Evolutionary conservation across 176 grass and related monocot genomes (phyloP), one percentile per base, ranked within the genome.

Genomic region (Aegilops bicornis): DNA sequence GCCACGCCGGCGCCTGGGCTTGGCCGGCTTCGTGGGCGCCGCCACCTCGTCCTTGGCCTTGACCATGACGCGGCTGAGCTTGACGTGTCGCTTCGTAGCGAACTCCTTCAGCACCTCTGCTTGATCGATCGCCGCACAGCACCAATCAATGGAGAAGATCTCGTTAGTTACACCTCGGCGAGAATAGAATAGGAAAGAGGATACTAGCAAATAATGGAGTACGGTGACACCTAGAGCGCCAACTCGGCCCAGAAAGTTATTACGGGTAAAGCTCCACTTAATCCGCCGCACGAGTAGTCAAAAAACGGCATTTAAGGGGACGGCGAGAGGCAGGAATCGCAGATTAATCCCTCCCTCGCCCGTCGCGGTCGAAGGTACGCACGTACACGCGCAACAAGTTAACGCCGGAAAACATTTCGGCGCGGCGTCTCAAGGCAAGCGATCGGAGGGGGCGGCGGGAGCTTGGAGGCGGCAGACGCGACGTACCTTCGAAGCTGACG

Each of bases 401-500:
- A 1, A 42, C 58, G 40, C 69, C 19, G 20, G 39, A 9, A 20
- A 35, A 27, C 25, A 71, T 89, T 35, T 47, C 17, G 71, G n/a
- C 11, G 66, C 80, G 58, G 64, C 42, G 54, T 54, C 50, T 19
- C 77, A 45, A 40, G 11, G 43, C 29, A 29, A 30, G 23, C 36
- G 56, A 40, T 7, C 8, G 62, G 8, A n/a, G 3, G 78, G 20
- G 37, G 69, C 24, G 13, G 58, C 58, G 8, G 11, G 4, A 25
- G 20, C 22, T 15, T 23, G 40, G 30, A 1, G 23, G 12, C 0
- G 7, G 2, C 3, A 10, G 20, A 19, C 14, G 56, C 4, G 31
- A 32, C 71, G 37, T 79, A 98, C 97, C 93, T 96, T 98, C 92
- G 85, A 98, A 98, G 92, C 90, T 96, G 87, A 98, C 92, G 48